Base-by-base conservation (phyloP, 257 asterid genomes). In the Buddleja alternifolia region DNA sequence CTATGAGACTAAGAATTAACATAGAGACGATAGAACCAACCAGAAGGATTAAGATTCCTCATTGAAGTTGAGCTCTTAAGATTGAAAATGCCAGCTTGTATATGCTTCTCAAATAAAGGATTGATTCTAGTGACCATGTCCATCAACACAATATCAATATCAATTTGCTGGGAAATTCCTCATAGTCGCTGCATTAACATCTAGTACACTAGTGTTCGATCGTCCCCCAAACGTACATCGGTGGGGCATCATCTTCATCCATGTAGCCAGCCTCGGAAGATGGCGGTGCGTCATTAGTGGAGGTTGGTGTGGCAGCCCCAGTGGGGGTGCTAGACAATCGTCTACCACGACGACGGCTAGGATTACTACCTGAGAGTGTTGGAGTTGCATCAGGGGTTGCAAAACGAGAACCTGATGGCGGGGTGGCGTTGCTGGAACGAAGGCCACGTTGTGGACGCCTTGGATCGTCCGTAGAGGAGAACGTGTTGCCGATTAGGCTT, bases 11-110 rank as follows among this genome's bases (percentile, higher is more conserved):
- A 14, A 21, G 68, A 19, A 40, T 2, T 14, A 14, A 21, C 66
- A 19, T 34, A 44, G 20, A 21, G n/a, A 66, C n/a, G n/a, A 67
- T 10, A n/a, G 71, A 52, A 78, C 91, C 81, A 42, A 94, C 99
- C 99, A 63, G 99, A 82, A 54, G 99, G 99, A 66, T 92, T 92
- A 53, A 94, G 97, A 77, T 85, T 88, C 77, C 99, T 83, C 97
- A 92, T 86, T 0, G 95, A 77, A 57, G 83, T 89, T 9, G 99
- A 94, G 69, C 78, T 69, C 77, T 70, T 92, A 14, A 94, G 96
- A 80, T 92, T 88, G 78, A 87, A 94, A 73, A 94, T 86, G 75
- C 99, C 82, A 50, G 89, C 95, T 74, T 91, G 98, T 57, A 94
- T 89, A 73, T 91, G 99, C 86, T 92, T 94, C 84, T 89, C 97